Evolutionary conservation across 2,329 filamentous ascomycete genomes (phyloP), one percentile per base, ranked within the genome.

Genomic region (Cytospora mali): DNA sequence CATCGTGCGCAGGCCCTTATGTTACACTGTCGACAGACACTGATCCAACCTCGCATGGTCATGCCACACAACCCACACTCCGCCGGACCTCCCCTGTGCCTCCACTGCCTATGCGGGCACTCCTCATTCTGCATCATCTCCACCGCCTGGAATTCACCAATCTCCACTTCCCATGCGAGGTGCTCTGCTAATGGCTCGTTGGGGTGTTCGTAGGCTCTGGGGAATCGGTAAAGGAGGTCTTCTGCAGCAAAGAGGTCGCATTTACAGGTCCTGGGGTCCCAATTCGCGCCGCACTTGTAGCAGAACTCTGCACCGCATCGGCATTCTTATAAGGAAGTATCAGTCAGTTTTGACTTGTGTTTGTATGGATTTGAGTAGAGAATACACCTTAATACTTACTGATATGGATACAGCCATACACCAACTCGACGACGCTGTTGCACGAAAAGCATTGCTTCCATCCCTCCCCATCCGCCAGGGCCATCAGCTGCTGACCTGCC

Each of bases 341-440:
- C n/a, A 4, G 35, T 29, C 25, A 18, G 39, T 18, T 14, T 9
- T 25, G 16, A 33, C 50, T 39, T 54, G 53, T 55, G 28, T 25
- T 31, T 25, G 27, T 51, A 55, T 39, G 13, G 14, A 48, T 16
- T 31, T 48, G 21, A 46, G 63, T 52, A 50, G 42, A 35, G 14
- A 27, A 7, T 9, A 23, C 14, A 28, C 21, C 14, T 42, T n/a
- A n/a, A 28, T 6, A 79, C 81, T 69, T 66, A 87, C 84, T 83
- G 4, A 87, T 87, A 57, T 87, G 84, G 56, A 82, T 75, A 64
- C 85, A 87, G 1, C 85, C 84, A 0, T 39, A n/a, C 0, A 69
- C 31, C 0, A 84, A 71, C 70, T 86, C 82, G 0, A 88, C 75
- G 14, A 87, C 35, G 0, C 73, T 63, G 2, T 65, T 67, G 66